phyloP scores from a whole-genome alignment of 2,329 filamentous ascomycete species.

The Colletotrichum karsti region DNA sequence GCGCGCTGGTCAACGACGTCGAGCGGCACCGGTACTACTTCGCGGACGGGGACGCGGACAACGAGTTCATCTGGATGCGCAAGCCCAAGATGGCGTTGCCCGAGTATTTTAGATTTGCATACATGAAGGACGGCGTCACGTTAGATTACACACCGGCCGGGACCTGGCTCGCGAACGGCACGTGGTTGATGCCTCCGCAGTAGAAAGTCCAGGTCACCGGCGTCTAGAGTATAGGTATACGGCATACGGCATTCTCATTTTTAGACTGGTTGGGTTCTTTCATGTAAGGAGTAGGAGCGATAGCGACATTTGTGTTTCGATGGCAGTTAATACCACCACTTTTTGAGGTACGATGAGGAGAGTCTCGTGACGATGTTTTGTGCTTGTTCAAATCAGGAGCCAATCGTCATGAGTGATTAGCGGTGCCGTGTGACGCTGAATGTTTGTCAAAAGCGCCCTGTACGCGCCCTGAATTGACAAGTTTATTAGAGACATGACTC shows the following conservation, averaged over 20 bases:
- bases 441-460: background rate
- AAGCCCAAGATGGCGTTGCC: slow-evolving; percentile 15
- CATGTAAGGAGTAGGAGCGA: background rate
- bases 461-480: background rate
- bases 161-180: slow-evolving; percentile 22
- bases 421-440: background rate
- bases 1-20: slow-evolving; percentile 85
- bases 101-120: slow-evolving; percentile 25
- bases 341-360: too few species aligned
- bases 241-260: background rate
- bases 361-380: too few species aligned
- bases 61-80: slow-evolving; percentile 16
- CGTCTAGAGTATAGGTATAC: too few species aligned
- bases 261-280: background rate
- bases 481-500: background rate
- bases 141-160: slow-evolving; percentile 19
- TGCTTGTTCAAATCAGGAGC: background rate
- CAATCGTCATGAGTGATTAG: background rate
- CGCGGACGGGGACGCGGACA: slow-evolving; percentile 50
- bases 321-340: background rate
- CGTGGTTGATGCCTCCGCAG: slow-evolving; percentile 12
- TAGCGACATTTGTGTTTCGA: background rate
- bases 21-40: slow-evolving; percentile 81
- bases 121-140: slow-evolving; percentile 21
- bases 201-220: background rate